Conservation (phyloP, 2,329 filamentous ascomycete genomes). For the Elsinoe necatrix region DNA sequence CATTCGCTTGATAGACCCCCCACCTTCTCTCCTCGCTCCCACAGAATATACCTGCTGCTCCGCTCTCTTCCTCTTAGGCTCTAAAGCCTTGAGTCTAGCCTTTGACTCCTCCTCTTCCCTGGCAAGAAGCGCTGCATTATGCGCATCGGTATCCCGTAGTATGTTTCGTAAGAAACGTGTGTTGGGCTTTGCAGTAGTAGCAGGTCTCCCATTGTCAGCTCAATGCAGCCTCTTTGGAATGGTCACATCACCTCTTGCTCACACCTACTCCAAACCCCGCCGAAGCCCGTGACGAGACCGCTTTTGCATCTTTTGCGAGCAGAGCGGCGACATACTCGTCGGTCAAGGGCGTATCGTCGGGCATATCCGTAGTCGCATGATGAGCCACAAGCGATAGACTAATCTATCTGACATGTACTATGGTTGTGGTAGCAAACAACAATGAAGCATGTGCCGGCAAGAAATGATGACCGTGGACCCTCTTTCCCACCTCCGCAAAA, state of each 20-base stretch:
- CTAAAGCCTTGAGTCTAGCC: slow-evolving; percentile 56
- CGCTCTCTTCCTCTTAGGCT: slow-evolving; percentile 20
- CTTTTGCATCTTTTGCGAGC: slow-evolving; percentile 70
- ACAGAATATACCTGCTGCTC: slow-evolving; percentile 18
- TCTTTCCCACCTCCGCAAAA: slow-evolving; percentile 13
- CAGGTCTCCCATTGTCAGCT: neutral
- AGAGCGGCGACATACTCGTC: slow-evolving; percentile 74
- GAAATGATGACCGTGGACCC: too few species aligned
- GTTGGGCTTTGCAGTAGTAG: slow-evolving; percentile 65
- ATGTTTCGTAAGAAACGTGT: slow-evolving; percentile 82
- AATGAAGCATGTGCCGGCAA: neutral
- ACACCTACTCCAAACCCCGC: slow-evolving; percentile 63
- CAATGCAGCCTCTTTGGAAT: slow-evolving; percentile 18
- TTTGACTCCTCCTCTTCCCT: slow-evolving; percentile 75
- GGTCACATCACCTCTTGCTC: slow-evolving; percentile 39
- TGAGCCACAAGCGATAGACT: neutral
- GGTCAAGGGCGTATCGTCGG: slow-evolving; percentile 40
- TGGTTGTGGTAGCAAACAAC: neutral
- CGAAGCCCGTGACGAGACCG: slow-evolving; percentile 64
- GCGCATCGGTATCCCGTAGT: slow-evolving; percentile 75
- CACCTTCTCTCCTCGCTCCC: slow-evolving; percentile 37
- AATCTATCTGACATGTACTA: neutral
- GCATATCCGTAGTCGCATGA: slow-evolving; percentile 18
- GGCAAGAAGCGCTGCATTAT: slow-evolving; percentile 78
- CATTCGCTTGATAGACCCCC: slow-evolving; percentile 35